Evolutionary conservation across 1,139 yeast species (phyloP).

Genomic region (Lodderomyces orthopsilosis): DNA sequence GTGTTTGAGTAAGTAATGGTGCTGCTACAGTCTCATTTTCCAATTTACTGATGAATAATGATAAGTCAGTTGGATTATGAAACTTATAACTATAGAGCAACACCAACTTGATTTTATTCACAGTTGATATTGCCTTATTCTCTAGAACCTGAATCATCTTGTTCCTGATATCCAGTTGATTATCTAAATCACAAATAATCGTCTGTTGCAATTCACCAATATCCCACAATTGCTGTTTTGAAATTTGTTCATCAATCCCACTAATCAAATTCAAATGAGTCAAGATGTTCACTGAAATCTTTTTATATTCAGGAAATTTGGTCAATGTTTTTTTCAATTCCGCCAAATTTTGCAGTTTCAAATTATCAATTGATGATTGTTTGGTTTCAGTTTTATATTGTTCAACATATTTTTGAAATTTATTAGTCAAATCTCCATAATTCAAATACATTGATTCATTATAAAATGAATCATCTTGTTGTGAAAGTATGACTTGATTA

Average conservation of each 20-base stretch:
- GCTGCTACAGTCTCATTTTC: slow-evolving; percentile 16
- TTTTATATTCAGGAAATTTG: slow-evolving; percentile 89
- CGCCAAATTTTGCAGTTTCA: slow-evolving; percentile 65
- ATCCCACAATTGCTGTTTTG: slow-evolving; percentile 66
- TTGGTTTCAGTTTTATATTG: slow-evolving; percentile 81
- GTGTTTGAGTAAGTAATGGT: slow-evolving; percentile 34
- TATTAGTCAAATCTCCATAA: slow-evolving; percentile 92
- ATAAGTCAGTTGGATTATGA: slow-evolving; percentile 23
- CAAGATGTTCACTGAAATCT: slow-evolving; percentile 83
- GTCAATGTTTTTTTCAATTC: slow-evolving; percentile 91
- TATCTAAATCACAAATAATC: slow-evolving; percentile 60
- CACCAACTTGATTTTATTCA: slow-evolving; percentile 48
- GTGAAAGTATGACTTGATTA: slow-evolving; percentile 32
- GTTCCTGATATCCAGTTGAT: slow-evolving; percentile 26
- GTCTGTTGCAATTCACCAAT: slow-evolving; percentile 89
- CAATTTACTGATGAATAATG: slow-evolving; percentile 23
- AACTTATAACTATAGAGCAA: slow-evolving; percentile 73
- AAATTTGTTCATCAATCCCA: slow-evolving; percentile 74
- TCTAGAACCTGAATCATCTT: slow-evolving; percentile 28
- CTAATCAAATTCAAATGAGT: slow-evolving; percentile 89
- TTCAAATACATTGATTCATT: slow-evolving; percentile 79
- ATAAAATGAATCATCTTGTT: slow-evolving; percentile 68
- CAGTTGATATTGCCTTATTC: slow-evolving; percentile 21
- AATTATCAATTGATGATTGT: slow-evolving; percentile 54
- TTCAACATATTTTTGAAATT: slow-evolving; percentile 80